These are phyloP conservation scores for Chondrus crispus DNA, from an alignment of 23 red algal species.

Conservation along the genomic window DNA sequence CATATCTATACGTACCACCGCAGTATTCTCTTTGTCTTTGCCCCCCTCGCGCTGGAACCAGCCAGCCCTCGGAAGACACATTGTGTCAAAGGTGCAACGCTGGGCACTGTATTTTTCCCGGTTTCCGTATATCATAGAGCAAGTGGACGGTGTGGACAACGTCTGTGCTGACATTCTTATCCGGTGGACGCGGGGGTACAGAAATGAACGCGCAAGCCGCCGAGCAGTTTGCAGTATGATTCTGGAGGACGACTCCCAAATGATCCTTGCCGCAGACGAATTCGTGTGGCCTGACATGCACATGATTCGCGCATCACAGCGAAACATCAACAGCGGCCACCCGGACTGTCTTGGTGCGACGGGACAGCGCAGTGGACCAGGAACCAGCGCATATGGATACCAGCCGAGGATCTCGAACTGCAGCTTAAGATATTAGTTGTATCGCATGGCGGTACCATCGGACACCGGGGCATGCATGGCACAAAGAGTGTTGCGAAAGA, in stretches of 20 bases:
- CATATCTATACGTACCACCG: neutral
- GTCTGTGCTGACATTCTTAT: constrained; percentile 2
- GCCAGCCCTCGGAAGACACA: neutral
- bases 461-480: neutral
- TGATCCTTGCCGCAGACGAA: no score
- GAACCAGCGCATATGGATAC: constrained; percentile 1
- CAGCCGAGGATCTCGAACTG: neutral
- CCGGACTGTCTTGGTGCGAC: no score
- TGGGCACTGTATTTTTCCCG: constrained; percentile 4
- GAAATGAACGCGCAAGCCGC: no score
- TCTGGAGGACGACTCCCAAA: no score
- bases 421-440: constrained; percentile 6
- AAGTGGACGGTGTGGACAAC: neutral
- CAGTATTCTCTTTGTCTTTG: neutral
- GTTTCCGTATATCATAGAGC: constrained; percentile 8
- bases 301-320: no score
- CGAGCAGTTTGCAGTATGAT: no score
- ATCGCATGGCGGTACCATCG: neutral
- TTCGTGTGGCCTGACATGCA: no score
- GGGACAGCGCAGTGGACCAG: no score
- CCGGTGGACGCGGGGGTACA: no score
- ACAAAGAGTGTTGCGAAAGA: neutral
- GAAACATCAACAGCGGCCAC: no score
- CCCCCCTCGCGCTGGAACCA: neutral
- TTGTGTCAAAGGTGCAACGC: constrained; percentile 30